A percentile compares a stretch with the other conserved stretches of the same genome.
Evolutionary conservation across 192 early-diverging fungal genomes (phyloP).

Genomic region (Backusella mclennaniae): DNA sequence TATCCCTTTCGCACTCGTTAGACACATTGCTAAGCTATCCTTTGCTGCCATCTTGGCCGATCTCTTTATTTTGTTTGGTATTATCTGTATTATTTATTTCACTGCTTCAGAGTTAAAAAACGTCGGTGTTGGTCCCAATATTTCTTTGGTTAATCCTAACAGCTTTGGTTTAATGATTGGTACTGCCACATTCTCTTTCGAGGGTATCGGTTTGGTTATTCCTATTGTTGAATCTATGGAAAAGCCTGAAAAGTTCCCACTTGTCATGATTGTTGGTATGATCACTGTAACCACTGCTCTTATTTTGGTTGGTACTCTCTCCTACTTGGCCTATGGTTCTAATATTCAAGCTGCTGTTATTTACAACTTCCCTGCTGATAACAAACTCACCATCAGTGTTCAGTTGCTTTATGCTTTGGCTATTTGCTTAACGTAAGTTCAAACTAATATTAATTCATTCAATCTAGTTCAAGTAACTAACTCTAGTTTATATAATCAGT

Average conservation of each 20-base stretch:
- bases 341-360: constrained; percentile 79
- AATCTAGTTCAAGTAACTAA: neutral
- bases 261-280: constrained; percentile 68
- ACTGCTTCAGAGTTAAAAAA: constrained; percentile 46
- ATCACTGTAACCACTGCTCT: constrained; percentile 66
- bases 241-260: constrained; percentile 69
- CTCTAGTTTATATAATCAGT: constrained; percentile 5
- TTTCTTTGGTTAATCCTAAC: constrained; percentile 58
- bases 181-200: constrained; percentile 56
- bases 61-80: constrained; percentile 71
- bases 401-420: constrained; percentile 84
- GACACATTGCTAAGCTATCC: constrained; percentile 56
- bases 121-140: constrained; percentile 46
- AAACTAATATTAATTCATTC: neutral
- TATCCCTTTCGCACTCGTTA: constrained; percentile 67
- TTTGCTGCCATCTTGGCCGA: constrained; percentile 68
- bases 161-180: constrained; percentile 71
- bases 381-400: constrained; percentile 55
- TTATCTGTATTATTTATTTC: constrained; percentile 63
- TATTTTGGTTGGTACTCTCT: constrained; percentile 66
- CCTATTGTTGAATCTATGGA: constrained; percentile 85
- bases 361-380: constrained; percentile 70
- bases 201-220: constrained; percentile 49
- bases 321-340: constrained; percentile 77
- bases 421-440: constrained; percentile 69